Percentiles rank a stretch among this genome's conserved stretches.
phyloP scores from a whole-genome alignment of 805 yeast species.

The Cyberlindnera subsufficiens region DNA sequence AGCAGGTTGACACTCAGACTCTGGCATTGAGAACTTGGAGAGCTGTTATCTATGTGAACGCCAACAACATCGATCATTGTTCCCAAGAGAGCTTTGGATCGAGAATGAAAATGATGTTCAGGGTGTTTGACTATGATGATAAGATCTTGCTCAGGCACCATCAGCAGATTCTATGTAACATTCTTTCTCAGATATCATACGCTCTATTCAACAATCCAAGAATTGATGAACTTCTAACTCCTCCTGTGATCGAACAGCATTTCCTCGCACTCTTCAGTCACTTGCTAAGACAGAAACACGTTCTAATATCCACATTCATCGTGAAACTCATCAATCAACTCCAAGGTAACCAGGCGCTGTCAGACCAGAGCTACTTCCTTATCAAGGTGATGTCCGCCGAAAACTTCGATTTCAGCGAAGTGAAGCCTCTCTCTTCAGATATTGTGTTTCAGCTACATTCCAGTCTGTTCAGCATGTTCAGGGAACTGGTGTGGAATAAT shows the following conservation, averaged over 20 bases:
- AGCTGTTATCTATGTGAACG: slow-evolving; percentile 7
- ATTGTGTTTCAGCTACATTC: slow-evolving; percentile 3
- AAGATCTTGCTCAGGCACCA: not conserved
- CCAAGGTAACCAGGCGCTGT: not conserved
- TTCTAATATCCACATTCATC: not conserved
- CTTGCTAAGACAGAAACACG: not conserved
- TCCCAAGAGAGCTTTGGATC: not conserved
- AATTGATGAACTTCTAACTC: not conserved
- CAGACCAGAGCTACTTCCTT: slow-evolving; percentile 1
- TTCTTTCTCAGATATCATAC: slow-evolving; percentile 4
- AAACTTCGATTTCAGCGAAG: slow-evolving; percentile 8
- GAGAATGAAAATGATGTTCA: slow-evolving; percentile 4
- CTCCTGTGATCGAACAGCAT: not conserved
- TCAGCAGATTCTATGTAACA: not conserved
- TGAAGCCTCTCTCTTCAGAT: slow-evolving; percentile 4
- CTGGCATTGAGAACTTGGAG: slow-evolving; percentile 14
- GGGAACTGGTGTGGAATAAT: slow-evolving; percentile 3
- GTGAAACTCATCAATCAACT: slow-evolving; percentile 2
- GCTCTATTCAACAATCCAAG: slow-evolving; percentile 7
- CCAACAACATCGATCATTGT: slow-evolving; percentile 2
- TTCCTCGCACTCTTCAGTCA: slow-evolving; percentile 1
- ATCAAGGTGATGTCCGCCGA: slow-evolving; percentile 9
- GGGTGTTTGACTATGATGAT: slow-evolving; percentile 1
- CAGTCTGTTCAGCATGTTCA: not conserved
- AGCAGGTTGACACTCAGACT: slow-evolving; percentile 2